A percentile compares a stretch with the other conserved stretches of the same genome.
phyloP scores from a whole-genome alignment of 768 basidiomycete genomes.

The Boletus pseudo-olivaceus region DNA sequence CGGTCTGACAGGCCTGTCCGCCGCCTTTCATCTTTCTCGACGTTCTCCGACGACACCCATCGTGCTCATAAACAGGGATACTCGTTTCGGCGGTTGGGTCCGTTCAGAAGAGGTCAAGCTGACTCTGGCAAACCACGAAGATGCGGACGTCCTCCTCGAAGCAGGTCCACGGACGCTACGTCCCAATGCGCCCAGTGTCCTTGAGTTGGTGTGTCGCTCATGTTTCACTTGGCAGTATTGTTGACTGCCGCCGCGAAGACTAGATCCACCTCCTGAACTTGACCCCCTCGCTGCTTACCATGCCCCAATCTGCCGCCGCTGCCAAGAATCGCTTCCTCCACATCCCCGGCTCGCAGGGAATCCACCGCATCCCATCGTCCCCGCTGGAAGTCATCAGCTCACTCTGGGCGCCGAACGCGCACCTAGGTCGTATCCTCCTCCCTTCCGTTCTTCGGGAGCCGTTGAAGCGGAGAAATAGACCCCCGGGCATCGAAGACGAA shows the following conservation, averaged over 20 bases:
- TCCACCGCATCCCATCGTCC: slow-evolving; percentile 50
- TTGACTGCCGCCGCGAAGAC: slow-evolving; percentile 16
- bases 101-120: slow-evolving; percentile 53
- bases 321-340: slow-evolving; percentile 76
- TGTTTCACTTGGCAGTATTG: slow-evolving; percentile 1
- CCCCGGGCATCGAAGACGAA: slow-evolving; percentile 56
- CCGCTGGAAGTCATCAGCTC: slow-evolving; percentile 36
- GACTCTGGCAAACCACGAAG: slow-evolving; percentile 22
- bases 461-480: slow-evolving; percentile 45
- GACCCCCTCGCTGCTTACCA: slow-evolving; percentile 55
- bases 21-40: slow-evolving; percentile 73
- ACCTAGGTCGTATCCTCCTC: slow-evolving; percentile 45
- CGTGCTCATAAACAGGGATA: slow-evolving; percentile 63
- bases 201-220: slow-evolving; percentile 66
- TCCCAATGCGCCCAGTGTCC: slow-evolving; percentile 66
- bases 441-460: slow-evolving; percentile 57
- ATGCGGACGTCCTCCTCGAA: slow-evolving; percentile 63
- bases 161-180: slow-evolving; percentile 84
- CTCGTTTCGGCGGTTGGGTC: slow-evolving; percentile 85
- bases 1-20: slow-evolving; percentile 76
- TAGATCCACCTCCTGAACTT: slow-evolving; percentile 79
- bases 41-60: slow-evolving; percentile 58
- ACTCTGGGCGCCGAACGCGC: slow-evolving; percentile 28
- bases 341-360: slow-evolving; percentile 47
- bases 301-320: slow-evolving; percentile 63